These are phyloP conservation scores for Pseudogymnoascus pannorum DNA, from an alignment of 2,329 filamentous ascomycete species.

Conservation along the genomic window DNA sequence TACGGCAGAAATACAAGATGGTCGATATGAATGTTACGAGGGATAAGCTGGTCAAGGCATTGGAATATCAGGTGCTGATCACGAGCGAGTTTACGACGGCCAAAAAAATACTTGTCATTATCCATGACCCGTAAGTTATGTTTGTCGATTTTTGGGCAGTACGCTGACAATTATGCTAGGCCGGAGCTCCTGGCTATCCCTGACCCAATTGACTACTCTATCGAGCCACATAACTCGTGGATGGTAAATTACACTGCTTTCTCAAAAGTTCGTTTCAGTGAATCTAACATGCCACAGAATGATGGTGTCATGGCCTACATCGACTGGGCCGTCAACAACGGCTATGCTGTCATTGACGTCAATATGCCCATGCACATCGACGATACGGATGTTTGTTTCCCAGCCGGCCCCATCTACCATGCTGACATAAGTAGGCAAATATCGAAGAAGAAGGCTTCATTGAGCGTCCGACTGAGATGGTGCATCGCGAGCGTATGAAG, in stretches of 20 bases:
- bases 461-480: conserved; percentile 21
- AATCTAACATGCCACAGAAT: conserved; percentile 45
- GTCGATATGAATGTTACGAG: conserved; percentile 72
- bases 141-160: conserved; percentile 13
- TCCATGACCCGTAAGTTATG: conserved; percentile 74
- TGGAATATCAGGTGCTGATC: conserved; percentile 78
- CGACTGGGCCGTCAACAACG: conserved; percentile 69
- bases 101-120: conserved; percentile 69
- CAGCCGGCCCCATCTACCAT: background rate
- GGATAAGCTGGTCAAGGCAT: conserved; percentile 64
- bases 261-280: background rate
- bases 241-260: conserved; percentile 52
- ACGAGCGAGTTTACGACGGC: conserved; percentile 62
- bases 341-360: conserved; percentile 81
- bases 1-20: conserved; percentile 71
- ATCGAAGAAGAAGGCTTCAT: conserved; percentile 24
- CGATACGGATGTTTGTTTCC: conserved; percentile 47
- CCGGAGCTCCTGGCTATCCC: conserved; percentile 63
- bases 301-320: conserved; percentile 77
- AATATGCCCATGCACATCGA: conserved; percentile 79
- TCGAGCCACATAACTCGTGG: conserved; percentile 82
- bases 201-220: conserved; percentile 59
- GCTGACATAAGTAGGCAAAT: background rate
- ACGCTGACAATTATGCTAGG: conserved; percentile 33
- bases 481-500: conserved; percentile 31